A percentile compares a stretch with the other conserved stretches of the same genome.
Conservation (phyloP, 179 eudicot species). For the Patellifolia procumbens region DNA sequence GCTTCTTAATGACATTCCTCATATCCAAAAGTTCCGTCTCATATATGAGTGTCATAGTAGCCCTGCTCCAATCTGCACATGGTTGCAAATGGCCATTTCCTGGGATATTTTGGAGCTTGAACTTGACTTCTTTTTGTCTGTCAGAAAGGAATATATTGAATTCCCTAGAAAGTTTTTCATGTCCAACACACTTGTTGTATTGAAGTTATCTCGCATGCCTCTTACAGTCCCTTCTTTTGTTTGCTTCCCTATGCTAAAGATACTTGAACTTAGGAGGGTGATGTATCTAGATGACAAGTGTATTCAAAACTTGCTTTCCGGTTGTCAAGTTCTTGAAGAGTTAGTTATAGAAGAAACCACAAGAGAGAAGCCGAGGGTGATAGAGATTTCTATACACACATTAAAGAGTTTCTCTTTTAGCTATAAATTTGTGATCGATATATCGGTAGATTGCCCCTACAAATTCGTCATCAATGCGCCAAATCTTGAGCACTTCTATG, state of each 20-base stretch:
- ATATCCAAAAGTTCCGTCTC: conserved; percentile 30
- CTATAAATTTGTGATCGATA: conserved; percentile 26
- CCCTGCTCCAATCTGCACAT: conserved; percentile 21
- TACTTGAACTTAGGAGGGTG: conserved; percentile 33
- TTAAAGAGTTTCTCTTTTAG: conserved; percentile 24
- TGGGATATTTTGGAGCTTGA: conserved; percentile 28
- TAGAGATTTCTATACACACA: conserved; percentile 19
- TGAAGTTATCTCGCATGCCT: conserved; percentile 36
- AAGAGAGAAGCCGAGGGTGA: conserved; percentile 29
- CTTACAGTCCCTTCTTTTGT: conserved; percentile 26
- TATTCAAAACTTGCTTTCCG: conserved; percentile 29
- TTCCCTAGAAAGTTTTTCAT: conserved; percentile 24
- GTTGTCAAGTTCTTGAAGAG: conserved; percentile 35
- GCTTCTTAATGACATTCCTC: conserved; percentile 26
- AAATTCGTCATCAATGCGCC: conserved; percentile 31
- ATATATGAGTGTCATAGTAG: conserved; percentile 29
- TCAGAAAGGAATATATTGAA: not conserved
- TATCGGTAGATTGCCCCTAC: conserved; percentile 22
- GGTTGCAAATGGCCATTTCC: conserved; percentile 30
- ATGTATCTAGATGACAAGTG: conserved; percentile 22
- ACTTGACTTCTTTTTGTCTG: conserved; percentile 25
- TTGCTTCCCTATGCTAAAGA: conserved; percentile 29
- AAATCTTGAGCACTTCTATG: conserved; percentile 30
- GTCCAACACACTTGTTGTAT: conserved; percentile 25
- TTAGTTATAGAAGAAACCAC: conserved; percentile 33